A percentile compares a stretch with the other conserved stretches of the same genome.
These are phyloP conservation scores for Sclerotinia sclerotiorum DNA, from an alignment of 2,329 filamentous ascomycete species.

Conservation along the genomic window DNA sequence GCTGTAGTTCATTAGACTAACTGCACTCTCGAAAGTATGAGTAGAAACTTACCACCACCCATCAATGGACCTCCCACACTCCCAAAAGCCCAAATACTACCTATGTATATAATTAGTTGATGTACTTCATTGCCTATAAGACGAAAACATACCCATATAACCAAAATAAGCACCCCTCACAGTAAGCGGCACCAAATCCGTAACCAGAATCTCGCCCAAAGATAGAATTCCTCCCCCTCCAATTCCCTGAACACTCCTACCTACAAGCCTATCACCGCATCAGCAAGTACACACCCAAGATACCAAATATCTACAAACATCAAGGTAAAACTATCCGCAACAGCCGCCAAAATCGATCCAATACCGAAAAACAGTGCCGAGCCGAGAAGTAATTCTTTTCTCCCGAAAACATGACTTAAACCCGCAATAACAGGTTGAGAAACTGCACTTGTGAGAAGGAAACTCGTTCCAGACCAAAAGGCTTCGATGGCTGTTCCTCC, in stretches of 20 bases:
- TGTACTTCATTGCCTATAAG: not conserved
- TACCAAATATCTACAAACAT: slow-evolving; percentile 29
- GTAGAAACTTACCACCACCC: slow-evolving; percentile 43
- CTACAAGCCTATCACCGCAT: slow-evolving; percentile 39
- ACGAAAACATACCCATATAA: slow-evolving; percentile 35
- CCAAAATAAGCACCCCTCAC: slow-evolving; percentile 44
- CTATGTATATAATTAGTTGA: not conserved
- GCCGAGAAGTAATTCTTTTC: slow-evolving; percentile 39
- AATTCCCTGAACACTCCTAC: slow-evolving; percentile 49
- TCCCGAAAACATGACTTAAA: slow-evolving; percentile 46
- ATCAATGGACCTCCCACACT: slow-evolving; percentile 53
- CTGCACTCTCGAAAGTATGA: no score
- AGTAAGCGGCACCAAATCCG: slow-evolving; percentile 48
- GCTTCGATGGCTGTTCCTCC: slow-evolving; percentile 58
- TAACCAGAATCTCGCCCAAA: slow-evolving; percentile 49
- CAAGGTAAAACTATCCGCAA: slow-evolving; percentile 43
- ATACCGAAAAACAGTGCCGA: slow-evolving; percentile 42
- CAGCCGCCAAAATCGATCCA: slow-evolving; percentile 43
- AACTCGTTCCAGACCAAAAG: slow-evolving; percentile 72
- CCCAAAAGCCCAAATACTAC: slow-evolving; percentile 54
- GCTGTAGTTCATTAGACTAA: slow-evolving; percentile 35
- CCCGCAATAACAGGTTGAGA: slow-evolving; percentile 51
- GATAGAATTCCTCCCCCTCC: slow-evolving; percentile 53
- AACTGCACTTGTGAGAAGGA: slow-evolving; percentile 64
- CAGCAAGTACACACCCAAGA: not conserved